A percentile compares a stretch with the other conserved stretches of the same genome.
Evolutionary conservation across 805 yeast genomes (phyloP).

Genomic region (Wickerhamomyces hampshirensis): DNA sequence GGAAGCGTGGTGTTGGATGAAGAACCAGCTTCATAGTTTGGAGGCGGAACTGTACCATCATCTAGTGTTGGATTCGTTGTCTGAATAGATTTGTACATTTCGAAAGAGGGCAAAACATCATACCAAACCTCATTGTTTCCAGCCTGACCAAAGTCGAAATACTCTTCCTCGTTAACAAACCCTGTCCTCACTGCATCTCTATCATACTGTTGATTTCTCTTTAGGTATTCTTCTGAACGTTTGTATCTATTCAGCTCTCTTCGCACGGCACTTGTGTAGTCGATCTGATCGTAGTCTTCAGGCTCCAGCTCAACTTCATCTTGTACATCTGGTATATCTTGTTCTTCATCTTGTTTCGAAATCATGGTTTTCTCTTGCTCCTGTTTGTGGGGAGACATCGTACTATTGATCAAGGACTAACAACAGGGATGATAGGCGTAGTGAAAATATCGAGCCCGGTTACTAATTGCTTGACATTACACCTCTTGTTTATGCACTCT

Average conservation of each 20-base stretch:
- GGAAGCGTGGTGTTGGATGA: neutral
- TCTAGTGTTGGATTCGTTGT: too few relatives aligned
- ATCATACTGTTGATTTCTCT: neutral
- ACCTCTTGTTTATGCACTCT: too few relatives aligned
- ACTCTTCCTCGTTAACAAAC: constrained; percentile 10
- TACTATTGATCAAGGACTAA: too few relatives aligned
- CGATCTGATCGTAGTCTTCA: constrained; percentile 10
- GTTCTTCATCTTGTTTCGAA: too few relatives aligned
- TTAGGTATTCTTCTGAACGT: constrained; percentile 6
- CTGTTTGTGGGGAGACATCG: too few relatives aligned
- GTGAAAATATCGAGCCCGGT: neutral
- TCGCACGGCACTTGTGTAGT: constrained; percentile 12
- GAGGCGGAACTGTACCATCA: constrained; percentile 32
- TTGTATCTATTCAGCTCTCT: constrained; percentile 10
- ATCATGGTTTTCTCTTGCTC: too few relatives aligned
- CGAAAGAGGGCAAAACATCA: constrained; percentile 65
- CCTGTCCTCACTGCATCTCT: constrained; percentile 8
- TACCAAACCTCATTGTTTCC: constrained; percentile 22
- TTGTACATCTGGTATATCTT: too few relatives aligned
- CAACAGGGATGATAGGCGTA: too few relatives aligned
- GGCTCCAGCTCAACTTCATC: too few relatives aligned
- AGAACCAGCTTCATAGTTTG: constrained; percentile 22
- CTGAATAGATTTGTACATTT: constrained; percentile 54
- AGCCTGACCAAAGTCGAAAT: constrained; percentile 3
- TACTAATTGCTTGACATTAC: too few relatives aligned